A percentile compares a stretch with the other conserved stretches of the same genome.
phyloP scores from a whole-genome alignment of 352 stramenopile species.

The Pythium aristosporum region DNA sequence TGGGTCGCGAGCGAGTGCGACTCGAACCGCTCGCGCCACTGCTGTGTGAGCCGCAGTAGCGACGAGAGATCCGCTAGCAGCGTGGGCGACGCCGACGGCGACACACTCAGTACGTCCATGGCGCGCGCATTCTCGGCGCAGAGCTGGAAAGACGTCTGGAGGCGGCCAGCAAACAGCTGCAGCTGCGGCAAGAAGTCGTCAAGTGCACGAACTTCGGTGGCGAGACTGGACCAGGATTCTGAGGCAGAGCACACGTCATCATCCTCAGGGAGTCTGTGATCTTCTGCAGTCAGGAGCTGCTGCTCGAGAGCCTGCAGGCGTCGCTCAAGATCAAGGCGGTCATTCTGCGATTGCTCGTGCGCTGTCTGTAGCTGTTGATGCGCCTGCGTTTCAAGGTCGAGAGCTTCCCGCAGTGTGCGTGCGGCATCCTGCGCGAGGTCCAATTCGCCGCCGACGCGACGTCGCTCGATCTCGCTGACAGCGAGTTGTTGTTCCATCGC shows the following conservation, averaged over 20 bases:
- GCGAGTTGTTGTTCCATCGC: slow-evolving; percentile 1
- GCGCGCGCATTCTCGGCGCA: slow-evolving; percentile 38
- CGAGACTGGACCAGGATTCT: slow-evolving; percentile 22
- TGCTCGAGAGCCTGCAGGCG: slow-evolving; percentile 7
- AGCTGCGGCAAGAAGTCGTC: slow-evolving; percentile 45
- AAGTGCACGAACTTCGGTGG: slow-evolving; percentile 28
- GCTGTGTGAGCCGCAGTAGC: slow-evolving; percentile 1
- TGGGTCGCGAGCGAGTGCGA: slow-evolving; percentile 3
- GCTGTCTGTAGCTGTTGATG: not conserved
- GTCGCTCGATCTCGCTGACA: not conserved
- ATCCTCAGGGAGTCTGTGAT: not conserved
- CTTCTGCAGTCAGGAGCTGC: slow-evolving; percentile 16
- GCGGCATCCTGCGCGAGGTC: slow-evolving; percentile 3
- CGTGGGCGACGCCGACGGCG: slow-evolving; percentile 2
- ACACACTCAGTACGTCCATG: slow-evolving; percentile 3
- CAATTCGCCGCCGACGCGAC: not conserved
- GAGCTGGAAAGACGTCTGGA: slow-evolving; percentile 34
- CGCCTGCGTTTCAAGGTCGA: not conserved
- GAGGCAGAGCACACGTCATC: not conserved
- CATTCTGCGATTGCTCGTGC: not conserved
- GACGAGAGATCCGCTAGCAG: slow-evolving; percentile 1
- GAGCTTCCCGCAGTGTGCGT: not conserved
- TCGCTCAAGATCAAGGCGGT: not conserved
- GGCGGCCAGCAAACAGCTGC: slow-evolving; percentile 30
- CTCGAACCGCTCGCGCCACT: slow-evolving; percentile 15